Conservation (phyloP, 2,329 filamentous ascomycete species). For the Penicillium sp. region DNA sequence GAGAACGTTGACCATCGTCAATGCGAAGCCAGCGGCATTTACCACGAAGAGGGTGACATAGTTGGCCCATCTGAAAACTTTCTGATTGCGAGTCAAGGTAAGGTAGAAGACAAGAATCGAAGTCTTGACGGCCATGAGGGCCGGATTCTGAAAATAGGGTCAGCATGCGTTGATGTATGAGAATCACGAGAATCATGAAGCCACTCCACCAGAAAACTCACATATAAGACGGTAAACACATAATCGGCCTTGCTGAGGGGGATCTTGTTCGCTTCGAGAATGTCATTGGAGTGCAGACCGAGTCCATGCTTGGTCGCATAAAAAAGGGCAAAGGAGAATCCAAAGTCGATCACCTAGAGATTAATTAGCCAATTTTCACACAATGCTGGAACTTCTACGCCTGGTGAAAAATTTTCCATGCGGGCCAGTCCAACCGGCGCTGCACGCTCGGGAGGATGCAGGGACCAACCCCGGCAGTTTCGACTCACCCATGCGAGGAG, state of each 20-base stretch:
- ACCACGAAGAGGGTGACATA: constrained; percentile 77
- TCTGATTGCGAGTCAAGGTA: constrained; percentile 76
- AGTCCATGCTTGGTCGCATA: constrained; percentile 49
- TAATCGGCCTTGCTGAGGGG: constrained; percentile 57
- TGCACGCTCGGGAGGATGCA: constrained; percentile 18
- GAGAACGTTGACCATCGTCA: constrained; percentile 86
- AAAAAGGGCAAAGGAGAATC: constrained; percentile 52
- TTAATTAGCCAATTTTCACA: constrained; percentile 4
- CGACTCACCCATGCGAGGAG: constrained; percentile 70
- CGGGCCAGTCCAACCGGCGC: neutral
- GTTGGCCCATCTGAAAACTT: constrained; percentile 78
- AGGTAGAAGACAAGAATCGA: constrained; percentile 93
- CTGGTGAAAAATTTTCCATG: neutral
- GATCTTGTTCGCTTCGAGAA: constrained; percentile 33
- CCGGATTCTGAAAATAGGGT: constrained; percentile 68
- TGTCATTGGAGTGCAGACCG: constrained; percentile 46
- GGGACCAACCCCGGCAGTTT: constrained; percentile 6
- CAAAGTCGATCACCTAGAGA: constrained; percentile 47
- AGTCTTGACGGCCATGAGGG: constrained; percentile 87
- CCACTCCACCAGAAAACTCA: constrained; percentile 36
- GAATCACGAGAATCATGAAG: neutral
- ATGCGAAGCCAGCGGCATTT: constrained; percentile 74
- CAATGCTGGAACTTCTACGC: constrained; percentile 3
- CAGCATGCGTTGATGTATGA: neutral
- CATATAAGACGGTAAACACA: constrained; percentile 65